A percentile compares a stretch with the other conserved stretches of the same genome.
These are phyloP conservation scores for Neocatenulostroma microsporum DNA, from an alignment of 2,329 filamentous ascomycete genomes.

Conservation along the genomic window DNA sequence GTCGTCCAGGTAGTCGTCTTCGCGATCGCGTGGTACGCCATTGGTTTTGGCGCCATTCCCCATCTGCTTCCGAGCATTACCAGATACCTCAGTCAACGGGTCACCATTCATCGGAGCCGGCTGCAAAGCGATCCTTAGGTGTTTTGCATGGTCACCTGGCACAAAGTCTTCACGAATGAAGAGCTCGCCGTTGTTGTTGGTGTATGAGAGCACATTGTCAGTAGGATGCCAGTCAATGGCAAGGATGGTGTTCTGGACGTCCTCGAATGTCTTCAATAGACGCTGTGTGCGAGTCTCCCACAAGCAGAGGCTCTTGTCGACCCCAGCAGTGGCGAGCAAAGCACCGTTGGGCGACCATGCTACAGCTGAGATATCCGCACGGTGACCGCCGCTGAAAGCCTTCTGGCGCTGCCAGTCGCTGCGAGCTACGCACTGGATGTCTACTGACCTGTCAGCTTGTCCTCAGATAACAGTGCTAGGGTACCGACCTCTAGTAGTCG, in stretches of 20 bases:
- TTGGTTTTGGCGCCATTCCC: constrained; percentile 49
- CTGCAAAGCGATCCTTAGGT: constrained; percentile 52
- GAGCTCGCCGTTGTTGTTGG: constrained; percentile 84
- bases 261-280: constrained; percentile 68
- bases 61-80: constrained; percentile 52
- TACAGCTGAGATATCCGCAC: constrained; percentile 74
- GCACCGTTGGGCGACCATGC: constrained; percentile 95
- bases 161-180: constrained; percentile 74
- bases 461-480: too few species aligned
- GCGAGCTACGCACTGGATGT: constrained; percentile 81
- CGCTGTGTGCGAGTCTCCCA: constrained; percentile 90
- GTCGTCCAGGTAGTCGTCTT: constrained; percentile 68
- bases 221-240: constrained; percentile 86
- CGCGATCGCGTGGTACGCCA: constrained; percentile 48
- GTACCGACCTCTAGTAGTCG: constrained; percentile 52
- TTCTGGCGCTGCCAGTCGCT: constrained; percentile 84
- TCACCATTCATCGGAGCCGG: constrained; percentile 85
- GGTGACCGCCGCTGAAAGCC: constrained; percentile 69
- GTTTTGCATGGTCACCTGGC: constrained; percentile 40
- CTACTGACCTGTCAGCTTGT: constrained; percentile 31
- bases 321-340: constrained; percentile 60
- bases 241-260: constrained; percentile 63
- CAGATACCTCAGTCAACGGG: constrained; percentile 60
- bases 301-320: constrained; percentile 58
- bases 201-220: constrained; percentile 83